These are phyloP conservation scores for Epichloe glyceriae DNA, from an alignment of 2,329 filamentous ascomycete species.

Conservation along the genomic window DNA sequence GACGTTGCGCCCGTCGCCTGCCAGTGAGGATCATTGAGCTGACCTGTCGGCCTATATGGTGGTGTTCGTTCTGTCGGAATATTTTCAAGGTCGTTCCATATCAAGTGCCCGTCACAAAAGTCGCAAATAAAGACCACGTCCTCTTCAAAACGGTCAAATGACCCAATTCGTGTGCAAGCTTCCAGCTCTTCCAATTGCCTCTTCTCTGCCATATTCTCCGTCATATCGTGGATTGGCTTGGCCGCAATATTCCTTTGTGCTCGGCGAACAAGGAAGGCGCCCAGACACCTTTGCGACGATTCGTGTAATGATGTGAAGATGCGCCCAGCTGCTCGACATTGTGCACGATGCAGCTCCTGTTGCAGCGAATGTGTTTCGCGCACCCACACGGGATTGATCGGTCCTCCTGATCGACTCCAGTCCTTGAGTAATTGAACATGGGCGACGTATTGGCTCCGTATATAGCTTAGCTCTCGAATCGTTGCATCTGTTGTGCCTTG, in stretches of 20 bases:
- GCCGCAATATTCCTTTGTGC: constrained; percentile 24
- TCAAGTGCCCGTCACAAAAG: constrained; percentile 46
- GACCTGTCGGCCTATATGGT: constrained; percentile 12
- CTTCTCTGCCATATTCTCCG: constrained; percentile 22
- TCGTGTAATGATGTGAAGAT: constrained; percentile 41
- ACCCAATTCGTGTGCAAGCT: constrained; percentile 38
- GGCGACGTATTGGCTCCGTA: constrained; percentile 32
- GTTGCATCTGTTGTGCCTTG: constrained; percentile 34
- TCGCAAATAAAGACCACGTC: constrained; percentile 48
- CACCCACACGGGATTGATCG: constrained; percentile 43
- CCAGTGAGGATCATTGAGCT: constrained; percentile 30
- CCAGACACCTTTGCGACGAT: constrained; percentile 36
- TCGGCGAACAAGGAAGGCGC: constrained; percentile 41
- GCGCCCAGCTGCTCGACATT: constrained; percentile 43
- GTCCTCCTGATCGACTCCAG: constrained; percentile 41
- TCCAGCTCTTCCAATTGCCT: constrained; percentile 35
- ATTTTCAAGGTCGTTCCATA: constrained; percentile 42
- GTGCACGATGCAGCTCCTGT: constrained; percentile 40
- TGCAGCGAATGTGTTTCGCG: constrained; percentile 37
- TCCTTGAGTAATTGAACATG: constrained; percentile 39
- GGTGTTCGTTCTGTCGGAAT: constrained; percentile 35
- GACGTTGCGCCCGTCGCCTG: constrained; percentile 33
- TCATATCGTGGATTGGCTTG: constrained; percentile 7
- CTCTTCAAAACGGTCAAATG: constrained; percentile 40
- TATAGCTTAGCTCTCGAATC: constrained; percentile 33